A percentile compares a stretch with the other conserved stretches of the same genome.
Evolutionary conservation across 2,329 filamentous ascomycete species (phyloP).

Genomic region (Dothistroma septosporum): DNA sequence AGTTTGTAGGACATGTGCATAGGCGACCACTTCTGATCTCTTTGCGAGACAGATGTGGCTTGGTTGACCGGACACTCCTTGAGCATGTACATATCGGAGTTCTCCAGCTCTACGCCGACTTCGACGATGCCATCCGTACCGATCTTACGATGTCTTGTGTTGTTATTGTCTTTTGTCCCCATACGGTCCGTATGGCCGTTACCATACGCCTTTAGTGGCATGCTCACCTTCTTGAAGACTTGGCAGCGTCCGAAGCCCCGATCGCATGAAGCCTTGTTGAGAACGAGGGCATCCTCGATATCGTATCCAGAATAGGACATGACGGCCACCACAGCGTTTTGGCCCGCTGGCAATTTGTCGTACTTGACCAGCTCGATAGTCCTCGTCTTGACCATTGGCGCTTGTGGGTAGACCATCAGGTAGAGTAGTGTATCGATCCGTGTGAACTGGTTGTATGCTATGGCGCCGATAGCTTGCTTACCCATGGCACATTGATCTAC

Average conservation of each 20-base stretch:
- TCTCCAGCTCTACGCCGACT: slow-evolving; percentile 73
- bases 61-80: slow-evolving; percentile 82
- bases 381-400: slow-evolving; percentile 94
- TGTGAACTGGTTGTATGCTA: slow-evolving; percentile 96
- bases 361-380: slow-evolving; percentile 97
- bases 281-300: slow-evolving; percentile 94
- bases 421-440: slow-evolving; percentile 95
- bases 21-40: slow-evolving; percentile 30
- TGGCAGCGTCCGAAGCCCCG: slow-evolving; percentile 95
- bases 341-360: slow-evolving; percentile 92
- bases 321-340: slow-evolving; percentile 95
- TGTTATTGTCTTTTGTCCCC: slow-evolving; percentile 53
- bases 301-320: slow-evolving; percentile 99
- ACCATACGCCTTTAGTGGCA: slow-evolving; percentile 80
- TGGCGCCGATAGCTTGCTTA: slow-evolving; percentile 98
- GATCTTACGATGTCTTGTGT: slow-evolving; percentile 61
- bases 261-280: slow-evolving; percentile 95
- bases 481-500: slow-evolving; percentile 87
- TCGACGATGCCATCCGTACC: slow-evolving; percentile 84
- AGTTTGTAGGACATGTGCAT: slow-evolving; percentile 59
- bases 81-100: slow-evolving; percentile 83
- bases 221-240: slow-evolving; percentile 92
- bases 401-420: slow-evolving; percentile 94
- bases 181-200: slow-evolving; percentile 66
- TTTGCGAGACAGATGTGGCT: slow-evolving; percentile 44